phyloP scores from a whole-genome alignment of 768 basidiomycete species.

The Hemileccinum impolitum region DNA sequence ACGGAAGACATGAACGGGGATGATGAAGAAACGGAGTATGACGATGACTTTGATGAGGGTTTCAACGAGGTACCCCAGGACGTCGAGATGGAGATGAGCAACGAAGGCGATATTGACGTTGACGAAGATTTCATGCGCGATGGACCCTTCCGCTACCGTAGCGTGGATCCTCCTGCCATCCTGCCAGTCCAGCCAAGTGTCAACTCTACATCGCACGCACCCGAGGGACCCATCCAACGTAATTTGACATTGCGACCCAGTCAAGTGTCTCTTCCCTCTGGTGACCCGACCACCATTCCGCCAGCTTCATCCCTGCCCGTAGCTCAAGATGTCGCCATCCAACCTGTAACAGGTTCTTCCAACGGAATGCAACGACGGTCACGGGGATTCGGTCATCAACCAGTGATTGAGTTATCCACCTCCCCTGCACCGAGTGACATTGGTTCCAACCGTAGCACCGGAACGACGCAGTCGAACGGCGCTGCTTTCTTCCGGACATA shows the following conservation, averaged over 20 bases:
- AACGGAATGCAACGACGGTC: conserved; percentile 38
- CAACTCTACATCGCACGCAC: conserved; percentile 10
- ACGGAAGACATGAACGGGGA: conserved; percentile 64
- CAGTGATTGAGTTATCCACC: conserved; percentile 57
- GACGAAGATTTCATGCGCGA: conserved; percentile 44
- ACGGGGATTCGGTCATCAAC: conserved; percentile 46
- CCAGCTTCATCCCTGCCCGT: conserved; percentile 5
- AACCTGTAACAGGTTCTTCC: conserved; percentile 34
- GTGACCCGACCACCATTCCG: conserved; percentile 1
- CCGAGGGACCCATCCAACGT: conserved; percentile 31
- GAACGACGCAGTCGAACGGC: conserved; percentile 52
- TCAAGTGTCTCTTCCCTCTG: conserved; percentile 11
- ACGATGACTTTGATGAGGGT: conserved; percentile 42
- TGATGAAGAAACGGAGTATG: conserved; percentile 67
- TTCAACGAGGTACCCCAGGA: conserved; percentile 29
- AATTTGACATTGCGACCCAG: conserved; percentile 24
- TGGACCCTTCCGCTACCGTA: conserved; percentile 27
- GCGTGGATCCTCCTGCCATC: conserved; percentile 7
- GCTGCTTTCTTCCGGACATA: conserved; percentile 62
- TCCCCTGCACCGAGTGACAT: conserved; percentile 62
- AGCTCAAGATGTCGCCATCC: conserved; percentile 29
- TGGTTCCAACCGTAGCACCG: conserved; percentile 52
- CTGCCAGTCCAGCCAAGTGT: conserved; percentile 13
- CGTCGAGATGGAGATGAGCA: conserved; percentile 33
- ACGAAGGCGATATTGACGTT: conserved; percentile 40